Conservation (phyloP, 1,284 basidiomycete species). For the Uromyces viciae-fabae region DNA sequence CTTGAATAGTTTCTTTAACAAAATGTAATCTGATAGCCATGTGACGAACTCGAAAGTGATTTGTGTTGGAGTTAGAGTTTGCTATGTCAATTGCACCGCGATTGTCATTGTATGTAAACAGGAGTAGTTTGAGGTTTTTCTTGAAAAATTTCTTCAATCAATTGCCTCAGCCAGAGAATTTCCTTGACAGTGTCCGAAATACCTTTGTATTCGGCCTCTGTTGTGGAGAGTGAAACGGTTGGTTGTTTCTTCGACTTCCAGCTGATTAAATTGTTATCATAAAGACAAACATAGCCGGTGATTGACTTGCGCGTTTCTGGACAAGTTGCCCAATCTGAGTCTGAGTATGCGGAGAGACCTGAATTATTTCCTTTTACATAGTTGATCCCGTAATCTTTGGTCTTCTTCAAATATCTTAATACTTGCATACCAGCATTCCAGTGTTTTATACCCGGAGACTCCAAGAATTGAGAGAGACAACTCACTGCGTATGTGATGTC, state of each 20-base stretch:
- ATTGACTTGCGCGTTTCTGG: constrained; percentile 53
- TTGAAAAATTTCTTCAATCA: constrained; percentile 50
- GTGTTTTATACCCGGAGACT: neutral
- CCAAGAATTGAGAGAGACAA: neutral
- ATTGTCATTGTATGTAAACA: constrained; percentile 51
- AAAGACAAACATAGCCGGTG: constrained; percentile 56
- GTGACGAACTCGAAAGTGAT: constrained; percentile 52
- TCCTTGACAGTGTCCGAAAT: constrained; percentile 59
- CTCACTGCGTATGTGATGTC: neutral
- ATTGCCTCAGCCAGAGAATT: constrained; percentile 54
- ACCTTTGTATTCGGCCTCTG: constrained; percentile 59
- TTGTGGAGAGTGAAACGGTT: constrained; percentile 55
- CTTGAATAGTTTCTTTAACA: neutral
- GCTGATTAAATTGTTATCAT: constrained; percentile 53
- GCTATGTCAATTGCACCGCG: constrained; percentile 49
- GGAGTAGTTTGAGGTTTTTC: neutral
- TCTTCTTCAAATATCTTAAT: neutral
- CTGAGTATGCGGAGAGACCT: neutral
- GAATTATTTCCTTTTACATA: no score
- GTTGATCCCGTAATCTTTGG: constrained; percentile 49
- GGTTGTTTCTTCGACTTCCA: constrained; percentile 58
- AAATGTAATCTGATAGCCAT: constrained; percentile 53
- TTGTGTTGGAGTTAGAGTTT: constrained; percentile 37
- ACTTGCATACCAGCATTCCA: neutral
- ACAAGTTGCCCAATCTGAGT: constrained; percentile 56